Evolutionary conservation across 169 alveolate genomes (phyloP).

Genomic region (Plasmodium inui): DNA sequence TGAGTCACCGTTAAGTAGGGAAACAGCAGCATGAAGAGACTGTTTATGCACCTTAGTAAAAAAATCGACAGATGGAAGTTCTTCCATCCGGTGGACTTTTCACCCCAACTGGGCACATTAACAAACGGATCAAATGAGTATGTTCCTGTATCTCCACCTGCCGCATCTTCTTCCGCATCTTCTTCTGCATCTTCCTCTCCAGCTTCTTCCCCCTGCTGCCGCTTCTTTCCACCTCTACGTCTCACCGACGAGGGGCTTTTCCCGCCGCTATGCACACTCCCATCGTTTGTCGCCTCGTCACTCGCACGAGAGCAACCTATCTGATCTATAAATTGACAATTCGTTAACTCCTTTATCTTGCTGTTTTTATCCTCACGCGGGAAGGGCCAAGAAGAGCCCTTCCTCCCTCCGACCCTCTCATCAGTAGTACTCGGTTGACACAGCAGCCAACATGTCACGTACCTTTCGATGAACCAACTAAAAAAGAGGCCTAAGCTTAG

Average conservation of each 20-base stretch:
- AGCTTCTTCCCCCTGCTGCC: background rate
- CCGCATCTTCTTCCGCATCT: background rate
- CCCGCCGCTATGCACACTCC: conserved; percentile 1
- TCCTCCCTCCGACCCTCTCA: background rate
- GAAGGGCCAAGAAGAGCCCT: background rate
- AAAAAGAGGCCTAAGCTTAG: conserved; percentile 80
- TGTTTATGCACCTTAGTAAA: conserved; percentile 83
- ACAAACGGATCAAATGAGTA: background rate
- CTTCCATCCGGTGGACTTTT: conserved; percentile 43
- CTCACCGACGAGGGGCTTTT: background rate
- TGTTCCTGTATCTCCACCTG: background rate
- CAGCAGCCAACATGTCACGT: conserved; percentile 74
- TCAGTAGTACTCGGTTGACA: background rate
- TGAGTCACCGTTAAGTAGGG: conserved; percentile 88
- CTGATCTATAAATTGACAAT: background rate
- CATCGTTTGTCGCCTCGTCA: conserved; percentile 6
- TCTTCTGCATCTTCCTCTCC: background rate
- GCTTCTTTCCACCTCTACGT: background rate
- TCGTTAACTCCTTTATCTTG: background rate
- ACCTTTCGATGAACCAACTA: conserved; percentile 88
- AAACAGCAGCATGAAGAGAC: conserved; percentile 82
- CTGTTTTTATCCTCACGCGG: background rate
- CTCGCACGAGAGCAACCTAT: background rate
- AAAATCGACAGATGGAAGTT: conserved; percentile 81
- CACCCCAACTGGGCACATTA: background rate